These are phyloP conservation scores for Arthrobotrys pseudoclavata DNA, from an alignment of 2,329 filamentous ascomycete species.

Conservation along the genomic window DNA sequence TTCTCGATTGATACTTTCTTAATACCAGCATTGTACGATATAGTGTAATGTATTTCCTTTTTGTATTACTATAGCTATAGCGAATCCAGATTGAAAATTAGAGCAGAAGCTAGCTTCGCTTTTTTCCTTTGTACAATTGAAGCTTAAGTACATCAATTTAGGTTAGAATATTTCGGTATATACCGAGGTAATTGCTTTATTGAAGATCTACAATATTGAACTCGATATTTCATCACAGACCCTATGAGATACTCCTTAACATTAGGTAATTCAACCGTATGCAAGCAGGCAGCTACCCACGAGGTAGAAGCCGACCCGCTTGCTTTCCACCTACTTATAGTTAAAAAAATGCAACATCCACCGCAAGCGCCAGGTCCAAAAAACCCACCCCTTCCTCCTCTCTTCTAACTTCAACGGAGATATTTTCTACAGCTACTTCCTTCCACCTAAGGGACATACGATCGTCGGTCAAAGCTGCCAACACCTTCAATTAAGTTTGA, in stretches of 20 bases:
- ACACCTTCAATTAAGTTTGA: not conserved
- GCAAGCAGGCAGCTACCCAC: not conserved
- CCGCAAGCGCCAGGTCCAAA: not conserved
- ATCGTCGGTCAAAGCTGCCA: slow-evolving; percentile 3
- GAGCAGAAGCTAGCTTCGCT: not conserved
- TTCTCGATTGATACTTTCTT: not conserved
- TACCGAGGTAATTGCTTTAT: too few relatives aligned
- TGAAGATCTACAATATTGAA: not conserved
- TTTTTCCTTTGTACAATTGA: too few relatives aligned
- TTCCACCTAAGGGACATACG: not conserved
- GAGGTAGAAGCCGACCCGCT: not conserved
- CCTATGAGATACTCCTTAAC: not conserved
- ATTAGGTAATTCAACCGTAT: not conserved
- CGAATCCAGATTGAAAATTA: too few relatives aligned
- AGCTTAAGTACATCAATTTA: too few relatives aligned
- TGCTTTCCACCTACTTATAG: not conserved
- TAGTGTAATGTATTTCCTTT: not conserved
- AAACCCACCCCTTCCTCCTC: not conserved
- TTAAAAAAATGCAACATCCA: not conserved
- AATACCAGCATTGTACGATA: not conserved
- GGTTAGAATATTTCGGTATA: too few relatives aligned
- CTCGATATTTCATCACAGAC: not conserved
- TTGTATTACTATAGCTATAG: not conserved
- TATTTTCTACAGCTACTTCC: not conserved
- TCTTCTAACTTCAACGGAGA: slow-evolving; percentile 22